Evolutionary conservation across 73 alveolate genomes (phyloP).

Genomic region (Blepharisma stoltei): DNA sequence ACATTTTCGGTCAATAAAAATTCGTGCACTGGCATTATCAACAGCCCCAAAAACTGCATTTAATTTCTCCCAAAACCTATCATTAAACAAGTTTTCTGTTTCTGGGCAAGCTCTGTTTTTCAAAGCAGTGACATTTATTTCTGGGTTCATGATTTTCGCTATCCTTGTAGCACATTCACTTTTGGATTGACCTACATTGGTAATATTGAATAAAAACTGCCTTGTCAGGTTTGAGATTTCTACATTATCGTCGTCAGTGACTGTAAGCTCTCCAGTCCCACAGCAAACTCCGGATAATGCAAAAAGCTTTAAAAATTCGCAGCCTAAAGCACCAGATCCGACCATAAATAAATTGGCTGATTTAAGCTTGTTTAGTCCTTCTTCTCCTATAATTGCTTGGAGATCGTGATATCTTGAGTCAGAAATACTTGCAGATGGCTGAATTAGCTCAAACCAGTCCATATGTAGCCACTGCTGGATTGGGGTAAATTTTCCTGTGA

Average conservation of each 20-base stretch:
- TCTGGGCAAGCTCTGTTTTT: slow-evolving; percentile 91
- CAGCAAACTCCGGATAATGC: slow-evolving; percentile 96
- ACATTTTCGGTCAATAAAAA: slow-evolving; percentile 94
- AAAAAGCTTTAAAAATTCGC: slow-evolving; percentile 89
- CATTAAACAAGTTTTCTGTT: slow-evolving; percentile 94
- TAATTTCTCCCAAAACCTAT: slow-evolving; percentile 94
- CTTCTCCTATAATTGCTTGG: slow-evolving; percentile 89
- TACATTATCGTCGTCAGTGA: slow-evolving; percentile 96
- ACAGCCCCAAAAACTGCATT: slow-evolving; percentile 95
- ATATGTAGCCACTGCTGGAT: slow-evolving; percentile 91
- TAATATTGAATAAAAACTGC: slow-evolving; percentile 87
- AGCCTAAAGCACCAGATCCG: slow-evolving; percentile 99
- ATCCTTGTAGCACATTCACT: slow-evolving; percentile 85
- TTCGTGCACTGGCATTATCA: slow-evolving; percentile 96
- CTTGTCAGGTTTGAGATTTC: slow-evolving; percentile 93
- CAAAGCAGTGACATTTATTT: slow-evolving; percentile 65
- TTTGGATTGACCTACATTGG: slow-evolving; percentile 87
- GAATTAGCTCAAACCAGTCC: slow-evolving; percentile 69
- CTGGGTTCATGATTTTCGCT: slow-evolving; percentile 78
- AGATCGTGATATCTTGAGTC: slow-evolving; percentile 93
- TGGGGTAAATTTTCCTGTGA: slow-evolving; percentile 98
- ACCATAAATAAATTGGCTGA: slow-evolving; percentile 55
- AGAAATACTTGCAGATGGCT: slow-evolving; percentile 95
- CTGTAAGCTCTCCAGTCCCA: slow-evolving; percentile 67
- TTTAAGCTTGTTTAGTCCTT: slow-evolving; percentile 59